Evolutionary conservation across 345 rosid genomes (phyloP).

Genomic region (Erucastrum elatum): DNA sequence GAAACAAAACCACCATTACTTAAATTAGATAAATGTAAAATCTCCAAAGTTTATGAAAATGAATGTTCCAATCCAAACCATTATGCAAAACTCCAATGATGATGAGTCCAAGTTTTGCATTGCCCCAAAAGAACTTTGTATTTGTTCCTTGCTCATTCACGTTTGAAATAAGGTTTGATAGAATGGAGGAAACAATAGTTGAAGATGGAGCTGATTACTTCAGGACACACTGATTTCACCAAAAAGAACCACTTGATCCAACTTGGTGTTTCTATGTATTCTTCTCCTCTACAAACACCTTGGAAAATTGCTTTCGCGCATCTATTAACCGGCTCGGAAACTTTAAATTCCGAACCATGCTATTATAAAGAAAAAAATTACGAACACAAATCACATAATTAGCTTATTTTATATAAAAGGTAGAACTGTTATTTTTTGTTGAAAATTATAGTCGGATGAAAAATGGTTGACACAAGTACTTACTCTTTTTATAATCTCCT

Average conservation of each 20-base stretch:
- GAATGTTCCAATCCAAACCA: not conserved
- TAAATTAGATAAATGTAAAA: not conserved
- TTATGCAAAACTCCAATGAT: not conserved
- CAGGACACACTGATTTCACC: not conserved
- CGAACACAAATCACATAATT: not conserved
- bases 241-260: slow-evolving; percentile 4
- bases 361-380: not conserved
- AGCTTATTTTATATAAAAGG: not conserved
- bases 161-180: not conserved
- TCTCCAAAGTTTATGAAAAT: not conserved
- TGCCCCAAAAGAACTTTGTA: not conserved
- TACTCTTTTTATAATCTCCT: slow-evolving; percentile 1
- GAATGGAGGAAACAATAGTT: not conserved
- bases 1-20: not conserved
- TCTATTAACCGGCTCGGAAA: not conserved
- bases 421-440: not conserved
- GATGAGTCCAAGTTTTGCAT: not conserved
- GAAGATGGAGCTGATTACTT: not conserved
- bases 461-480: not conserved
- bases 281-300: slow-evolving; percentile 1
- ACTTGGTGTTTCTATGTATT: not conserved
- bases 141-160: not conserved
- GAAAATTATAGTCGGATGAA: not conserved
- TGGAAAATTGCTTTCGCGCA: not conserved
- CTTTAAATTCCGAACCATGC: not conserved